Evolutionary conservation across 306 rosid species (phyloP).

Genomic region (Castanea crenata): DNA sequence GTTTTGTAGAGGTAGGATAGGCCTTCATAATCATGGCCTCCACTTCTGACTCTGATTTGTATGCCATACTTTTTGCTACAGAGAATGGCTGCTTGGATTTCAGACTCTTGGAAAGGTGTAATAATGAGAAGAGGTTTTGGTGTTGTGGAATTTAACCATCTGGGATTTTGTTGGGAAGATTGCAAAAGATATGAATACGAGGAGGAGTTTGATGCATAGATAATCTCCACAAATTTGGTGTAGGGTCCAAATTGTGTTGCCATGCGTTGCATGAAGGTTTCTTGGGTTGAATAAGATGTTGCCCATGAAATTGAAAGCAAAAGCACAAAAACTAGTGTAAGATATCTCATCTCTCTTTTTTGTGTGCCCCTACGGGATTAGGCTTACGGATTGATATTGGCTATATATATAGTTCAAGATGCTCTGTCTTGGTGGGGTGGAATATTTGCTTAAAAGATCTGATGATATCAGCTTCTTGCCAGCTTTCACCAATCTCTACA

Average conservation of each 20-base stretch:
- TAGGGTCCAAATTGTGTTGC: too few species aligned
- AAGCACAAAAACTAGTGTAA: not conserved
- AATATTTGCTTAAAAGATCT: not conserved
- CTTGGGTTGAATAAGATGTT: too few species aligned
- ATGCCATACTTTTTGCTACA: conserved; percentile 44
- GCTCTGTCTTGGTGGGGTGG: too few species aligned
- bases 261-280: too few species aligned
- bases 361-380: not conserved
- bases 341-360: not conserved
- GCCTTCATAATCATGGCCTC: too few species aligned
- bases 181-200: conserved; percentile 16
- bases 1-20: too few species aligned
- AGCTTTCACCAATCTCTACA: too few species aligned
- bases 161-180: not conserved
- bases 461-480: too few species aligned
- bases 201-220: too few species aligned
- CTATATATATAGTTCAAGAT: too few species aligned
- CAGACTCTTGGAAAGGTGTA: conserved; percentile 44
- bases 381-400: not conserved
- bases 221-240: too few species aligned
- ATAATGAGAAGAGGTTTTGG: conserved; percentile 43
- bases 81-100: conserved; percentile 46
- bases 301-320: too few species aligned
- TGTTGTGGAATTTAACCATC: conserved; percentile 42
- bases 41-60: conserved; percentile 17